Conservation (phyloP, 2,329 filamentous ascomycete species). For the Apiospora sp. region DNA sequence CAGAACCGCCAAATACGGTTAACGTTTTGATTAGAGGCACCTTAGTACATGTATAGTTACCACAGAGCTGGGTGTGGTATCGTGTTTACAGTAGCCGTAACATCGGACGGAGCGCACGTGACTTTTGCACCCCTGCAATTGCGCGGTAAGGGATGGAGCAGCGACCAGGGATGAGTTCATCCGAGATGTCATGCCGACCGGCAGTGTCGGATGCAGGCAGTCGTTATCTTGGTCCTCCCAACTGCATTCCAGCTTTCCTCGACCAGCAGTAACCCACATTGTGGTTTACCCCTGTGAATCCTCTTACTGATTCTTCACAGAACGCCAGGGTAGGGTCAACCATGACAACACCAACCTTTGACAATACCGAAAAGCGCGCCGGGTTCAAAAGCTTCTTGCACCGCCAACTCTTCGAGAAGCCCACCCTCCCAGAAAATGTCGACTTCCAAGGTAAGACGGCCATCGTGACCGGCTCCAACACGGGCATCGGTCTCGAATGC, state of each 20-base stretch:
- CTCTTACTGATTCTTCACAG: neutral
- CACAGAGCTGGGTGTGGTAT: neutral
- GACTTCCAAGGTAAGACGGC: conserved; percentile 28
- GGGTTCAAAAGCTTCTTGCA: neutral
- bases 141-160: neutral
- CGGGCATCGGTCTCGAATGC: conserved; percentile 43
- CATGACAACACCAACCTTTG: neutral
- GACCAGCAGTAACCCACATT: neutral
- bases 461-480: conserved; percentile 44
- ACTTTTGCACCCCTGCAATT: too few relatives aligned
- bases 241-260: neutral
- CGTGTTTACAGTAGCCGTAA: neutral
- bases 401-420: conserved; percentile 22
- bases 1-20: too few relatives aligned
- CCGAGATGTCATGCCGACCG: neutral
- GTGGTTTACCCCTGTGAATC: neutral
- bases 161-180: neutral
- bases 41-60: neutral
- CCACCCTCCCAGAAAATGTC: neutral
- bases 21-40: too few relatives aligned
- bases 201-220: neutral
- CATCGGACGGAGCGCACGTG: neutral
- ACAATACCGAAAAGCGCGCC: neutral
- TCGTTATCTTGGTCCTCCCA: too few relatives aligned
- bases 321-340: neutral